Conservation (phyloP, 345 rosid species). For the Hirschfeldia incana region DNA sequence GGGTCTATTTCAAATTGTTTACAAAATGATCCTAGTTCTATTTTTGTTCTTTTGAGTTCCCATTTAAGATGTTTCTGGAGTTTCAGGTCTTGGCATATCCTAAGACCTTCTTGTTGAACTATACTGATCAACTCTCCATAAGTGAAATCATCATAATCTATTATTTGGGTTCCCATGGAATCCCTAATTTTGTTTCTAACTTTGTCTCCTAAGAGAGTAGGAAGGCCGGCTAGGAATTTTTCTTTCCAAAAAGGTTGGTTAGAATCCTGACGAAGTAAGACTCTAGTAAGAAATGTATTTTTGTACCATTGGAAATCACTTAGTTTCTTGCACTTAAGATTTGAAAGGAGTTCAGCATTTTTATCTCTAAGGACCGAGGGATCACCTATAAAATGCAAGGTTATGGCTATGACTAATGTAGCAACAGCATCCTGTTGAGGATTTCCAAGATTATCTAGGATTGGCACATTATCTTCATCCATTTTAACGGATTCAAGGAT, state of each 20-base stretch:
- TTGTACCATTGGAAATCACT: neutral
- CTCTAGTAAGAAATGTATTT: neutral
- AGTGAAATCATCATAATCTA: neutral
- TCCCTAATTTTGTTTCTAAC: no score
- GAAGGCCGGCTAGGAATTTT: neutral
- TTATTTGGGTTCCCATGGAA: neutral
- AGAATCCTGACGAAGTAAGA: neutral
- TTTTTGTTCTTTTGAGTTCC: neutral
- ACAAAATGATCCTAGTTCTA: neutral
- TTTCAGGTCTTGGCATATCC: neutral
- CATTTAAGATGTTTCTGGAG: neutral
- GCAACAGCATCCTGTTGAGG: neutral
- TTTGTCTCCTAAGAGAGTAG: neutral
- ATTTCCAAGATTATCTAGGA: no score
- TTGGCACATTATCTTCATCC: neutral
- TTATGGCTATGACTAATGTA: neutral
- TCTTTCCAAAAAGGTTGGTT: neutral
- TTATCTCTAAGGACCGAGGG: no score
- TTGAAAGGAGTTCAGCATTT: no score
- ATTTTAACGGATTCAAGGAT: no score
- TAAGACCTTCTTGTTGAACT: neutral
- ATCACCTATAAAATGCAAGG: no score
- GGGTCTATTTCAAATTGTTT: neutral
- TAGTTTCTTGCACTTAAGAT: no score
- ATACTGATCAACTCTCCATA: neutral